Base-by-base conservation (phyloP, 2,329 filamentous ascomycete species). In the Incumbomyces delicatus region DNA sequence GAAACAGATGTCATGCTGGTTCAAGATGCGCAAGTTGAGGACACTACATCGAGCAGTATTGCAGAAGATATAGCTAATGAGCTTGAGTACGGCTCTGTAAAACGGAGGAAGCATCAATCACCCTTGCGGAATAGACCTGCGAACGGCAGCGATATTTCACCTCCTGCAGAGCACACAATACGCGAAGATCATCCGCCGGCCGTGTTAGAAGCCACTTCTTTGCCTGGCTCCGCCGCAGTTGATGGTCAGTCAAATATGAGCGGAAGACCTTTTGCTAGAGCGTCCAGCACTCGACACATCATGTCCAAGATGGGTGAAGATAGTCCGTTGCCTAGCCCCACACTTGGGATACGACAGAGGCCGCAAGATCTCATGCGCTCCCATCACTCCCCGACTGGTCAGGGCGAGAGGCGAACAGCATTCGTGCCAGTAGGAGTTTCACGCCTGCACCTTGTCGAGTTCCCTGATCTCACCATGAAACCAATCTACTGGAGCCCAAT, bases 401-500 rank as follows among this genome's bases (percentile, higher is more conserved):
- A 61, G 61, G 47, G 60, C 49, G 53, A 61, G 58, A 45, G 58
- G 27, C 58, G 65, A 41, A 69, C 68, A 4, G 80, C 84, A 12
- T 57, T 51, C 48, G 81, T 96, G 2, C 80, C 88, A 2, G 90
- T 96, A 1, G 92, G 92, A 0, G 73, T 92, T 5, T 94, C 89
- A n/a, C 78, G 88, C 54, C 71, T 98, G 48, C 90, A 98, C 61
- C 77, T 89, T 58, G 90, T 96, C 1, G 81, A 85, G 48, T 73
- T 96, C 56, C 88, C 90, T 17, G 77, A 77, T 44, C 68, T 94
- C 30, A 75, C 86, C 59, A 94, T 98, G 88, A 87, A 89, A 63
- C 92, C 92, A 0, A 95, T 96, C 50, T 98, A 98, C 62, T 98
- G 92, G 92, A 89, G 84, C 14, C 90, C 92, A 6, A 76, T 96